Evolutionary conservation across 2,329 filamentous ascomycete species (phyloP), one percentile per base, ranked within the genome.

Genomic region (Geosmithia flava): DNA sequence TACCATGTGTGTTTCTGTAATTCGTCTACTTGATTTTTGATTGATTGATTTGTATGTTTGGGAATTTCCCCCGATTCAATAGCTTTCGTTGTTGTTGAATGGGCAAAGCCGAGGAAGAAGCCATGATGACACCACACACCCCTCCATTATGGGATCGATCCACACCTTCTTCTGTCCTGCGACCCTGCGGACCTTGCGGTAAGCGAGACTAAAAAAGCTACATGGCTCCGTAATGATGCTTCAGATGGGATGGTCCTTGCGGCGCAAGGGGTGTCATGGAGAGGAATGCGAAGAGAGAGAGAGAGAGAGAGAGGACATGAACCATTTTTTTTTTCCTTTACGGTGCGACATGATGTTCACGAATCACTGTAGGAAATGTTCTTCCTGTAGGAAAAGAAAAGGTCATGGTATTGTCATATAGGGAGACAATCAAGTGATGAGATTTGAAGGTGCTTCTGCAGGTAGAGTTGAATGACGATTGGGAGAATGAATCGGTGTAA

Each of bases 1-100:
- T 50, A 62, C 61, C 65, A 59, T 67, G 49, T 48, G 59, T 52
- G 48, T 45, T 16, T 17, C 8, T 42, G 17, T 17, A 53, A 37
- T 11, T 37, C 11, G 3, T 37, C 15, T 37, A 11, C 3, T 7
- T 37, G 33, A 11, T 37, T 37, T 13, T 37, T 37, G 33, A 47
- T 27, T 27, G 23, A 27, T 27, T 27, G 23, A 8, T 27, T 27
- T 27, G 23, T 4, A 27, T 8, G 4, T 27, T 8, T 27, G 53
- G 11, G 55, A 50, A 51, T 49, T 53, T 53, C 46, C 15, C 27
- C 42, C 49, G 50, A 44, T 46, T 37, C 52, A 49, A 58, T 51
- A 51, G n/a, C 30, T 33, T 52, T 46, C 19, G 30, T 48, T 33
- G 46, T 47, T 45, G 49, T 29, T 46, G 46, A 47, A 29, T 43